Conservation (phyloP, 129 eudicot species). For the Lactuca sativa region DNA sequence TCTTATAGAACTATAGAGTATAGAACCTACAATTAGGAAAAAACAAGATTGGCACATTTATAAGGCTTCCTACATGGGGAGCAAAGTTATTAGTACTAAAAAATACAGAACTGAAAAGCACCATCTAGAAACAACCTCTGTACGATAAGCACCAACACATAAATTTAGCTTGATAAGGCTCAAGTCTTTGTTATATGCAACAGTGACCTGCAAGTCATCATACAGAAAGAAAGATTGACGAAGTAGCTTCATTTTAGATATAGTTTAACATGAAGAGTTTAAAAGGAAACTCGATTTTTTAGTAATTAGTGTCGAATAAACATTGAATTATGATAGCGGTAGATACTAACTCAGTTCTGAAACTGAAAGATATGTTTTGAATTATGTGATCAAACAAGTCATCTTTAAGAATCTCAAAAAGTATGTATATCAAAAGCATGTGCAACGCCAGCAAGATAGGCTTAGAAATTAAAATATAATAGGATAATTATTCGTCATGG, state of each 20-base stretch:
- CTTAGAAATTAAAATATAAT: too few species aligned
- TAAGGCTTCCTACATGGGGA: too few species aligned
- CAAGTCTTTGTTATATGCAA: conserved; percentile 90
- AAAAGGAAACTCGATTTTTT: too few species aligned
- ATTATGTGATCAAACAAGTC: background rate
- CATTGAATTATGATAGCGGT: too few species aligned
- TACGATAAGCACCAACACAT: conserved; percentile 98
- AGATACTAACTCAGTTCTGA: background rate
- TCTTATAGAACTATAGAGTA: background rate
- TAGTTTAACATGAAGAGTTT: too few species aligned
- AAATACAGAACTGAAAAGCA: background rate
- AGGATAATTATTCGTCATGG: too few species aligned
- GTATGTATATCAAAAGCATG: background rate
- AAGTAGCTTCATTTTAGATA: background rate
- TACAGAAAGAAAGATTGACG: conserved; percentile 8
- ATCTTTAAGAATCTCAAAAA: background rate
- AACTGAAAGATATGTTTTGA: too few species aligned
- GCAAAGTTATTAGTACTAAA: background rate
- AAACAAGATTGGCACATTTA: background rate
- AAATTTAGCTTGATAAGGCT: conserved; percentile 86
- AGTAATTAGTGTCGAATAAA: background rate
- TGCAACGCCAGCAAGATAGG: too few species aligned
- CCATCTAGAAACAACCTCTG: conserved; percentile 55
- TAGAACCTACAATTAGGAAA: background rate
- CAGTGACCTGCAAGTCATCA: conserved; percentile 66